Conservation (phyloP, 2,329 filamentous ascomycete species). For the Whalleya microplaca region DNA sequence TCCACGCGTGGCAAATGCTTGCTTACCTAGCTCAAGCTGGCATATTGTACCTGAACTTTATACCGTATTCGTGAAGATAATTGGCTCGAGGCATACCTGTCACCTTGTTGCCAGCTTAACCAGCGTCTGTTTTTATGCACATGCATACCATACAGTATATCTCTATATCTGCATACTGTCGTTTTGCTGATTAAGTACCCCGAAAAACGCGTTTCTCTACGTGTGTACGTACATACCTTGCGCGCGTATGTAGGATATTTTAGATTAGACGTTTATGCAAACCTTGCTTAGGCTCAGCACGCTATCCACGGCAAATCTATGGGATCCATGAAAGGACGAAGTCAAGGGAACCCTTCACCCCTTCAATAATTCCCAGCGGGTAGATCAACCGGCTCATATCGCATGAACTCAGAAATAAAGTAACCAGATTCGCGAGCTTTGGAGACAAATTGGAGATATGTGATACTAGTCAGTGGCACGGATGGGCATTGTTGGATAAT, state of each 20-base stretch:
- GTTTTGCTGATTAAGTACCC: not conserved
- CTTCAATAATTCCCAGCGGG: not conserved
- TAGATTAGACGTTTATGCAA: not conserved
- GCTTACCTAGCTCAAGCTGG: not conserved
- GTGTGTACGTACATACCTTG: slow-evolving; percentile 7
- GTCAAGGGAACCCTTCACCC: not conserved
- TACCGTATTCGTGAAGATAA: slow-evolving; percentile 7
- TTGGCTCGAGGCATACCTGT: slow-evolving; percentile 11
- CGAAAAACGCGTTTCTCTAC: slow-evolving; percentile 19
- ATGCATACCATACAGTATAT: slow-evolving; percentile 17
- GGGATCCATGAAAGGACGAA: not conserved
- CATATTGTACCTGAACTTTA: not conserved
- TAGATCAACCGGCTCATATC: slow-evolving; percentile 3
- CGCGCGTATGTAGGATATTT: not conserved
- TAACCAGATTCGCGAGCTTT: slow-evolving; percentile 2
- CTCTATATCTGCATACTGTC: slow-evolving; percentile 8
- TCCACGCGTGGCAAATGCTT: slow-evolving; percentile 3
- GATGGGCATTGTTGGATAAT: not conserved
- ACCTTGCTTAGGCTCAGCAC: not conserved
- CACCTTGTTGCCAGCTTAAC: not conserved
- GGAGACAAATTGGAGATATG: slow-evolving; percentile 10
- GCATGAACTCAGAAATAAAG: slow-evolving; percentile 11
- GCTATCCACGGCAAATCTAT: not conserved
- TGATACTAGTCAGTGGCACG: slow-evolving; percentile 1
- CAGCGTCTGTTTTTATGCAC: not conserved